Base-by-base conservation (phyloP, 495 filamentous ascomycete genomes). In the Parathielavia appendiculata region DNA sequence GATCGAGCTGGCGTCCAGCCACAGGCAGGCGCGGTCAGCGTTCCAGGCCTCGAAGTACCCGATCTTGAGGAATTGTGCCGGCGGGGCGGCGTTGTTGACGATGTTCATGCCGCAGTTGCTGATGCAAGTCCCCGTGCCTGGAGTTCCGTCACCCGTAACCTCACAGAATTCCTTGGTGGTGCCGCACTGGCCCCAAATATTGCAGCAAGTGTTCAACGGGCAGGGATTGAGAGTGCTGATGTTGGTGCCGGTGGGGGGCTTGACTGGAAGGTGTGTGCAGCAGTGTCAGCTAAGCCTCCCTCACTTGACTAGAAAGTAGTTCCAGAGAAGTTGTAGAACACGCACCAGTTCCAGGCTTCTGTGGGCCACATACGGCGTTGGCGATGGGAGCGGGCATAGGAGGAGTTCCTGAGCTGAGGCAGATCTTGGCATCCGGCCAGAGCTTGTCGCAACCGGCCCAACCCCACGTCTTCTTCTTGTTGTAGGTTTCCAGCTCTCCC, bases 171-270 rank as follows among this genome's bases (percentile, higher is more conserved):
- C 75, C 2, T 39, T 20, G 0, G 68, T 77, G 2, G 63, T 74
- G 16, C 79, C 79, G 56, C 79, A 82, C 22, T 76, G 68, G 14
- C 78, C 79, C 70, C 73, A 78, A 4, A 67, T 63, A 53, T 75
- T 65, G 51, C 69, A 71, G 60, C 66, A 67, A 16, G 55, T 66
- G 44, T 74, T 74, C 13, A 74, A 61, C 20, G 68, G 69, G 47
- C 70, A 74, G 12, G 67, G 70, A 41, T 72, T 74, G 3, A 72
- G 65, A 8, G 56, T 57, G 7, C 51, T 43, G 36, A 63, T 52
- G 30, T 59, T 52, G 32, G 58, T 44, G 14, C n/a, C n/a, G n/a
- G n/a, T n/a, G n/a, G n/a, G n/a, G n/a, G n/a, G n/a, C n/a, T n/a
- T n/a, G n/a, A n/a, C n/a, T n/a, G n/a, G n/a, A n/a, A n/a, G n/a